These are phyloP conservation scores for Penicillium cataractarum DNA, from an alignment of 495 filamentous ascomycete species.

Conservation along the genomic window DNA sequence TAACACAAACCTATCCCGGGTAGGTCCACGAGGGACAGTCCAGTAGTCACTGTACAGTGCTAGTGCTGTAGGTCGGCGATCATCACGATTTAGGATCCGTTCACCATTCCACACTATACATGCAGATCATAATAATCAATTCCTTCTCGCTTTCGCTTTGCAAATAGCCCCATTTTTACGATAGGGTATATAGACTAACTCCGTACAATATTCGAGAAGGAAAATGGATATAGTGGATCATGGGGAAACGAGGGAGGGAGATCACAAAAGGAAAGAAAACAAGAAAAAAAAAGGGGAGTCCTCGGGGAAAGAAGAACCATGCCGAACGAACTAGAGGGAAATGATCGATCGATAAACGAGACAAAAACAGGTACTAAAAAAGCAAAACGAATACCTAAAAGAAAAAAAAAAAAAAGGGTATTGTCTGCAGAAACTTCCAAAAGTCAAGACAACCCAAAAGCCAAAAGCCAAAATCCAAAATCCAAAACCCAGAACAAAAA, in stretches of 20 bases:
- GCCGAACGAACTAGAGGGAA: neutral
- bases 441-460: conserved; percentile 7
- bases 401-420: conserved; percentile 6
- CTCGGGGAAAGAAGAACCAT: neutral
- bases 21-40: no score
- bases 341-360: neutral
- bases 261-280: neutral
- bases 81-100: conserved; percentile 1
- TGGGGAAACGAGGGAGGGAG: neutral
- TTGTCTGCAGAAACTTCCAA: neutral
- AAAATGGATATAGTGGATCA: neutral
- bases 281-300: conserved; percentile 4
- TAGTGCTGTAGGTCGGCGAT: neutral
- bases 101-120: conserved; percentile 24
- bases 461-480: no score
- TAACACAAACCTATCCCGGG: neutral
- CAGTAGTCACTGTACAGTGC: no score
- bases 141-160: neutral
- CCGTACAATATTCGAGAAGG: neutral
- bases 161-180: neutral
- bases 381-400: neutral
- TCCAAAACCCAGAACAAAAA: conserved; percentile 6
- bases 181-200: neutral
- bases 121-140: neutral
- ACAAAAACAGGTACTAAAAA: neutral